Conservation (phyloP, 2,329 filamentous ascomycete genomes). For the Plectosphaerella sp. region DNA sequence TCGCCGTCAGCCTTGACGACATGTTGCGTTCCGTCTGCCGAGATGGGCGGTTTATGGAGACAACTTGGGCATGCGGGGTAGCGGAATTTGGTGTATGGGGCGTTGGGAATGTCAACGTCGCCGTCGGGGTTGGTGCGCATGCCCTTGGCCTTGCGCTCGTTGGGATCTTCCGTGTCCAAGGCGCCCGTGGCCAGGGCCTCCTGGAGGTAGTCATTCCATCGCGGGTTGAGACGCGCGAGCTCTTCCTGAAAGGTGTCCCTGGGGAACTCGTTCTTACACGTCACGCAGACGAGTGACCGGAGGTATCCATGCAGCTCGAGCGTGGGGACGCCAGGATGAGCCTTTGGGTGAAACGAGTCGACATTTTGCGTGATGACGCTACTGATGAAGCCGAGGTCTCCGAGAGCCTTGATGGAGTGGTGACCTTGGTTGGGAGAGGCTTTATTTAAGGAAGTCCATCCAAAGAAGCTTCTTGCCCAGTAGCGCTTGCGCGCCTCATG, state of each 20-base stretch:
- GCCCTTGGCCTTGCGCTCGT: constrained; percentile 61
- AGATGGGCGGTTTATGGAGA: constrained; percentile 54
- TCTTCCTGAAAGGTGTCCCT: constrained; percentile 72
- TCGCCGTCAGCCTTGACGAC: constrained; percentile 70
- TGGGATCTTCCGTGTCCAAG: constrained; percentile 71
- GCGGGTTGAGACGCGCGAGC: constrained; percentile 75
- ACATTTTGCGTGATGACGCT: constrained; percentile 93
- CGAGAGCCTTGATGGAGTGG: constrained; percentile 83
- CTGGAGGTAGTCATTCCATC: constrained; percentile 73
- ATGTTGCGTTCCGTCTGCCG: constrained; percentile 46
- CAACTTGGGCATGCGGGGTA: constrained; percentile 89
- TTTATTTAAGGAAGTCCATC: constrained; percentile 77
- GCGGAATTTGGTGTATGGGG: constrained; percentile 83
- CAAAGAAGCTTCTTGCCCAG: constrained; percentile 92
- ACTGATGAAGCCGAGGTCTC: constrained; percentile 73
- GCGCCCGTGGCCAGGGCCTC: constrained; percentile 71
- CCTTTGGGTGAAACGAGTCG: constrained; percentile 81
- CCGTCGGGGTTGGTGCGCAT: constrained; percentile 89
- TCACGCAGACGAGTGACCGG: constrained; percentile 73
- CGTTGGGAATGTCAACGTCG: constrained; percentile 83
- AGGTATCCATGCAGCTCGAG: constrained; percentile 91
- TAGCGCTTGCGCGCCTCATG: constrained; percentile 89
- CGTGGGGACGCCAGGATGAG: constrained; percentile 71
- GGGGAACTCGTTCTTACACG: constrained; percentile 68
- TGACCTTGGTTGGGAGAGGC: constrained; percentile 80